Evolutionary conservation across 345 rosid genomes (phyloP).

Genomic region (Garcia nutans): DNA sequence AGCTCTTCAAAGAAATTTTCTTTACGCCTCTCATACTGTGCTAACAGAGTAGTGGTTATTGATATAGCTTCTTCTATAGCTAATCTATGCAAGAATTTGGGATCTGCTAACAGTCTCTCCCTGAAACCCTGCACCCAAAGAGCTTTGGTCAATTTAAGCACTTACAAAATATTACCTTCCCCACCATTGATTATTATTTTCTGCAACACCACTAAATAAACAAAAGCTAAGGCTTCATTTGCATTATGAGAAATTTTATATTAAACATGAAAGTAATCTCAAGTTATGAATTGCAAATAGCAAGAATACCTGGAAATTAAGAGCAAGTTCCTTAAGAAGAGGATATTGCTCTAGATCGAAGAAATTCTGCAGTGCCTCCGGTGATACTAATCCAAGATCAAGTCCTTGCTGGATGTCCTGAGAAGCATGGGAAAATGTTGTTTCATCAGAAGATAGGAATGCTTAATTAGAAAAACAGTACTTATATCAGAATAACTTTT

Average conservation of each 20-base stretch:
- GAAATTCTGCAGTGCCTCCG: slow-evolving; percentile 90
- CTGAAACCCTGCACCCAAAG: slow-evolving; percentile 75
- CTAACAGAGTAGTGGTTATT: slow-evolving; percentile 81
- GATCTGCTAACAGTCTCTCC: slow-evolving; percentile 90
- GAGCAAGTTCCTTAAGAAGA: slow-evolving; percentile 73
- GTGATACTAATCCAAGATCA: slow-evolving; percentile 92
- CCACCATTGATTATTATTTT: not conserved
- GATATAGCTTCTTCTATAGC: slow-evolving; percentile 95
- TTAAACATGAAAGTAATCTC: slow-evolving; percentile 2
- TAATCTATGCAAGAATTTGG: slow-evolving; percentile 81
- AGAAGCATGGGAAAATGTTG: slow-evolving; percentile 19
- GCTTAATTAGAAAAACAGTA: not conserved
- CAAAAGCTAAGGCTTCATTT: not conserved
- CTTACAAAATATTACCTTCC: slow-evolving; percentile 1
- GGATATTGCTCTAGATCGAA: slow-evolving; percentile 87
- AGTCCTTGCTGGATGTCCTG: slow-evolving; percentile 96
- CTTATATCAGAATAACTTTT: not conserved
- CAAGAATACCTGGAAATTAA: slow-evolving; percentile 70
- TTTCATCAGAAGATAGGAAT: not conserved
- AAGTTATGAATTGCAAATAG: slow-evolving; percentile 2
- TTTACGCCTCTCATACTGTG: slow-evolving; percentile 87
- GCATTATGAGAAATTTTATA: not conserved
- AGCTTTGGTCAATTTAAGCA: slow-evolving; percentile 21
- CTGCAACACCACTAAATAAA: not conserved
- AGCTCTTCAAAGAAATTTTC: slow-evolving; percentile 86